Base-by-base conservation (phyloP, 176 grass and related monocot genomes). In the Metroxylon sagu region DNA sequence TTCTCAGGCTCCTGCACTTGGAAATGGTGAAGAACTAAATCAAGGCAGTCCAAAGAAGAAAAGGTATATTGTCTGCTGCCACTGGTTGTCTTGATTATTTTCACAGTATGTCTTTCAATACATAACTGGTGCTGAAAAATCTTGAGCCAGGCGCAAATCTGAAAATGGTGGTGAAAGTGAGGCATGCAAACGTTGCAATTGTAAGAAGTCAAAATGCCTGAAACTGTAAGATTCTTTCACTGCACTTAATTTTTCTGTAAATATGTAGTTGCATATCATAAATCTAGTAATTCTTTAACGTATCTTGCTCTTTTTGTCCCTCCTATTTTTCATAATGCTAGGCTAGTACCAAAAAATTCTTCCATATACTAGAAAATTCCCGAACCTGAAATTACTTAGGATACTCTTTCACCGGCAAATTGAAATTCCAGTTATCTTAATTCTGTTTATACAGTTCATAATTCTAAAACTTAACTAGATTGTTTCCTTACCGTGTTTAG, bases 161-260 rank as follows among this genome's bases (percentile, higher is more conserved):
- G 88, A 98, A 59, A 88, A 75, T 60, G 79, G 77, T 14, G 77
- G 80, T 64, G 93, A 92, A 64, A 76, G 67, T 50, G 93, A 92
- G 16, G 77, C 84, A 67, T 98, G 93, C 81, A 98, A 98, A 64
- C 81, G 88, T 31, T 98, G 93, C 76, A 98, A 89, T 66, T 98
- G 93, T 66, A 98, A 98, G 76, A 98, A 98, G 64, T 98, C 93
- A 49, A 98, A 98, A 79, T 98, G 93, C 74, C 78, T 98, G 67
- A 98, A 98, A 85, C 79, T 98, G 93, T 98, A 54, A 63, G 87
- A 62, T 19, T 16, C 61, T 2, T 12, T 43, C 35, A 43, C 35
- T 43, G 35, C 35, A 43, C 8, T 43, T 43, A 43, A 43, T 43
- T 66, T 59, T 85, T 60, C 10, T 43, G 8, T 43, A 43, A 43